Evolutionary conservation across 495 filamentous ascomycete species (phyloP), one percentile per base, ranked within the genome.

Genomic region (Podospora fimiseda): DNA sequence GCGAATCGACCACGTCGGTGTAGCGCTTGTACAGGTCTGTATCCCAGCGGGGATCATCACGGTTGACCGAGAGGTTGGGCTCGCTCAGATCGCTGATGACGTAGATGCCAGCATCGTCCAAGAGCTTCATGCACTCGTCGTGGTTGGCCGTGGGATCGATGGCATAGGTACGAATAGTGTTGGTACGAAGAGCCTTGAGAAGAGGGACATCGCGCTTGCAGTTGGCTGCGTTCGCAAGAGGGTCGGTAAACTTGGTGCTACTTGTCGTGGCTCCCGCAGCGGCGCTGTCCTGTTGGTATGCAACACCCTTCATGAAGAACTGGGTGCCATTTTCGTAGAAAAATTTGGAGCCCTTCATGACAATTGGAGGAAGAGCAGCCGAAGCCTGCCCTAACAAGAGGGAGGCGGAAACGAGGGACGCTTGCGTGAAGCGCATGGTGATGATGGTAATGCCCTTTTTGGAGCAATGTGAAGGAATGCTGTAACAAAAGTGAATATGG

Each of bases 121-220:
- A 76, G 61, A 90, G 64, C 51, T 79, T 68, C 92, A 98, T 96
- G 73, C 92, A 96, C 7, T 70, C 72, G n/a, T 72, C 72, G 74
- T 98, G 93, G 70, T 95, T 78, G 51, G 73, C 67, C 9, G 75
- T 80, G 15, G 93, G 84, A 70, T 98, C 81, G 65, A 98, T 81
- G 61, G 89, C 89, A 70, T 98, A 98, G 15, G 90, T 89, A 62
- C 93, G 92, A 64, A 98, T 90, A 22, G 83, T 81, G 71, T 98
- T 98, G 61, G 91, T 92, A 52, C 78, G 75, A 36, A 96, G 77
- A 58, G 87, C 77, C 65, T 80, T 59, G 45, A 98, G 78, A 55
- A 83, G 72, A n/a, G 89, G 88, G 30, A 98, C 70, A 68, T 98
- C 93, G 54, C 91, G 87, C 58, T 76, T 70, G 75, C 92, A 96